Percentiles rank a stretch among this genome's conserved stretches.
Evolutionary conservation across 306 rosid species (phyloP).

Genomic region (Trichosanthes truncata): DNA sequence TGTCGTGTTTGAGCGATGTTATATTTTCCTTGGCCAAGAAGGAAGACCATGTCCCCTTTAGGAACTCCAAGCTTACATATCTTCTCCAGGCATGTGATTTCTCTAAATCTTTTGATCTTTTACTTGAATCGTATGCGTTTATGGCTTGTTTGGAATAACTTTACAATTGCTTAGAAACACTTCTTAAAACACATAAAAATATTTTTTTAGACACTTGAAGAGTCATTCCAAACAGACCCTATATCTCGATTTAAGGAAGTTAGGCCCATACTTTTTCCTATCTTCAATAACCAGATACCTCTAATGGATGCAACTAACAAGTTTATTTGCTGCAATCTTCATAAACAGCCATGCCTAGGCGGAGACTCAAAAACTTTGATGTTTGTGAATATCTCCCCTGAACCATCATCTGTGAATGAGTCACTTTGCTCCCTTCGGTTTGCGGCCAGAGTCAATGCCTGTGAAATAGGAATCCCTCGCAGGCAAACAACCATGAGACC

Average conservation of each 20-base stretch:
- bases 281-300: neutral
- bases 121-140: too few relatives aligned
- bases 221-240: neutral
- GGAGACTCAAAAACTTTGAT: constrained; percentile 91
- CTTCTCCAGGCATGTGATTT: constrained; percentile 71
- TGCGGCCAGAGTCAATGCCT: constrained; percentile 83
- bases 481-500: constrained; percentile 52
- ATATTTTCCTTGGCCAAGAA: constrained; percentile 88
- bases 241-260: neutral
- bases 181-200: too few relatives aligned
- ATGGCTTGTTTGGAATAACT: too few relatives aligned
- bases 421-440: constrained; percentile 89
- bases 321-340: neutral
- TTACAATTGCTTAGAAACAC: too few relatives aligned
- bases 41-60: constrained; percentile 86
- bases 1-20: constrained; percentile 75
- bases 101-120: neutral
- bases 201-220: too few relatives aligned
- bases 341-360: constrained; percentile 84
- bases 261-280: neutral
- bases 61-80: constrained; percentile 86
- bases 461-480: constrained; percentile 81
- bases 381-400: constrained; percentile 89
- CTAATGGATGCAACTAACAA: neutral
- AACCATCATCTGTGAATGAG: constrained; percentile 61